Evolutionary conservation across 768 basidiomycete genomes (phyloP), one percentile per base, ranked within the genome.

Genomic region (Tricholoma saponaceum): DNA sequence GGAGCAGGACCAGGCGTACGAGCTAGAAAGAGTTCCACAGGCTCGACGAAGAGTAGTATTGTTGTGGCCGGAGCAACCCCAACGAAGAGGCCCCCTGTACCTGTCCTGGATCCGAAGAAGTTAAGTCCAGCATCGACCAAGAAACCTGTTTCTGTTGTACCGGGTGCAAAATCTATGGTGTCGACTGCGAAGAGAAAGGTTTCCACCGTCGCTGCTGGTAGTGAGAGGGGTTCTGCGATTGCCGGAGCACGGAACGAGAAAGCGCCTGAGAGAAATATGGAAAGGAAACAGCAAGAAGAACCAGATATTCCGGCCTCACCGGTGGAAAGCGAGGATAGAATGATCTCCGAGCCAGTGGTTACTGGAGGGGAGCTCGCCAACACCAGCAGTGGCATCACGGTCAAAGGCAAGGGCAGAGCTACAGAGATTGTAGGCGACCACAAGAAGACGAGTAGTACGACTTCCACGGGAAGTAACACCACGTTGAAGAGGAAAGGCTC

Each of bases 381-480:
- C n/a, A 66, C 66, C 2, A 56, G 60, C 32, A 71, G 68, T 50
- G 53, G 64, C 1, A 62, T 62, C 13, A 70, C 60, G 14, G 56
- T 69, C 54, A 67, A 69, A 44, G 67, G 63, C 16, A 65, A 69
- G 56, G 57, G 61, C 51, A 55, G 55, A 18, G 51, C 41, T n/a
- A 56, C 43, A 14, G 62, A 62, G 43, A 52, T 69, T 47, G 20
- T 66, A 51, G 56, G 66, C 53, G 77, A 79, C 20, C 77, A 79
- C 68, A 77, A 72, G 66, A 81, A 79, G 67, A 75, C 71, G 18
- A 70, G 69, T 18, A 82, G 79, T 55, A 76, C 74, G 22, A 63
- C 74, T 23, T 80, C 79, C 46, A 74, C 72, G 22, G 69, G 71
- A 22, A 76, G 81, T 64, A 68, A 69, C 18, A 71, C 74, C 22